phyloP scores from a whole-genome alignment of 2,329 filamentous ascomycete species.

The Aspergillus pseudotamarii region DNA sequence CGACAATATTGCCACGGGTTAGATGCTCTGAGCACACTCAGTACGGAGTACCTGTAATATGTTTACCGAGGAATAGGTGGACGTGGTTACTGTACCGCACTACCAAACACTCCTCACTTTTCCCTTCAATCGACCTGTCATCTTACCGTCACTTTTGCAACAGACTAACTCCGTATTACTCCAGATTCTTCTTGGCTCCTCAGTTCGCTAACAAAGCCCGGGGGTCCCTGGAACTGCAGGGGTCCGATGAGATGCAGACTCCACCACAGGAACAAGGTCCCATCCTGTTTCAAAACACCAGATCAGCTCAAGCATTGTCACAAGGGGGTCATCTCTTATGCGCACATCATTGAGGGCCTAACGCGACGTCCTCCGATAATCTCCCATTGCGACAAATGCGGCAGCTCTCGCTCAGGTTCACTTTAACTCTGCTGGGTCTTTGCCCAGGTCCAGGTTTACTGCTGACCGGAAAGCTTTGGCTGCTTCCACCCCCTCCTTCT shows the following conservation, averaged over 20 bases:
- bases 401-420: constrained; percentile 5
- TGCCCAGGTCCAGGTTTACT: constrained; percentile 34
- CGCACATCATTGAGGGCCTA: neutral
- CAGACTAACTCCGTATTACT: neutral
- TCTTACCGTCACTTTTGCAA: neutral
- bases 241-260: constrained; percentile 3
- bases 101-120: neutral
- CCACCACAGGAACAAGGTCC: constrained; percentile 3
- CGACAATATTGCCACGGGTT: neutral
- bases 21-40: neutral
- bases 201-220: neutral
- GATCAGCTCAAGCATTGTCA: neutral
- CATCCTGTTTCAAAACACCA: constrained; percentile 7
- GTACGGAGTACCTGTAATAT: neutral
- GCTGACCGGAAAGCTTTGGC: constrained; percentile 15
- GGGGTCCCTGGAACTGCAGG: neutral
- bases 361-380: constrained; percentile 3
- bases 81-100: neutral
- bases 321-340: neutral
- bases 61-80: neutral
- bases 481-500: constrained; percentile 13
- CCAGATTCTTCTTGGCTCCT: neutral
- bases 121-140: neutral
- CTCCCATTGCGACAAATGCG: constrained; percentile 1
- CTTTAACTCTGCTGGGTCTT: constrained; percentile 1